Conservation (phyloP, 768 basidiomycete species). For the Rhodocollybia butyracea region DNA sequence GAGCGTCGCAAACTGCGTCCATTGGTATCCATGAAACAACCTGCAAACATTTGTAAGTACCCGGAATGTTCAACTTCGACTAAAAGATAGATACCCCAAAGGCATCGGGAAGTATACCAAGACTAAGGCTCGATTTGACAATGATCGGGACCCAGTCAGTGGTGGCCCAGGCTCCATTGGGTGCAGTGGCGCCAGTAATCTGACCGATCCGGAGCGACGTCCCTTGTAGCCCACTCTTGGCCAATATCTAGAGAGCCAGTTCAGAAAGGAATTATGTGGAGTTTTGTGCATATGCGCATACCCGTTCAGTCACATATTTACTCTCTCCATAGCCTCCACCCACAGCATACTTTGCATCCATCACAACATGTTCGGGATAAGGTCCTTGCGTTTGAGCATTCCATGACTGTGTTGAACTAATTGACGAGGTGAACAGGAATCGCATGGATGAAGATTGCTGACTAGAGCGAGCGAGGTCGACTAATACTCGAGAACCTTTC, state of each 20-base stretch:
- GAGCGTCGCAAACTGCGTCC: conserved; percentile 28
- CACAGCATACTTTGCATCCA: conserved; percentile 22
- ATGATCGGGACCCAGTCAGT: conserved; percentile 49
- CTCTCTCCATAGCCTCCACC: conserved; percentile 34
- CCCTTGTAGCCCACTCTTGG: conserved; percentile 26
- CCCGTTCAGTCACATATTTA: conserved; percentile 35
- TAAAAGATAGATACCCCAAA: conserved; percentile 29
- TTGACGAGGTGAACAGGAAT: conserved; percentile 29
- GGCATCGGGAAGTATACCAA: conserved; percentile 25
- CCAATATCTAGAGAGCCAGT: conserved; percentile 19
- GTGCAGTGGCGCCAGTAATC: conserved; percentile 34
- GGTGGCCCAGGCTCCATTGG: conserved; percentile 39
- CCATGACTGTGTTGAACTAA: conserved; percentile 24
- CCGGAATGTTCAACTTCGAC: neutral
- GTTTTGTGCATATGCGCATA: too few species aligned
- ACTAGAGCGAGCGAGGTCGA: conserved; percentile 26
- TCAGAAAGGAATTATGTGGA: neutral
- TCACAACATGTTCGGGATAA: conserved; percentile 25
- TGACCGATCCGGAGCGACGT: conserved; percentile 41
- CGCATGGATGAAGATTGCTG: conserved; percentile 11
- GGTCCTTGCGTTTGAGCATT: conserved; percentile 17
- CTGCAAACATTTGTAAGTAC: conserved; percentile 12
- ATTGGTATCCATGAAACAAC: conserved; percentile 34
- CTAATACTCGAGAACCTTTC: conserved; percentile 31
- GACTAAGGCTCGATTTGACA: conserved; percentile 28